These are phyloP conservation scores for Aureobasidium melanogenum DNA, from an alignment of 2,329 filamentous ascomycete genomes.

Conservation along the genomic window DNA sequence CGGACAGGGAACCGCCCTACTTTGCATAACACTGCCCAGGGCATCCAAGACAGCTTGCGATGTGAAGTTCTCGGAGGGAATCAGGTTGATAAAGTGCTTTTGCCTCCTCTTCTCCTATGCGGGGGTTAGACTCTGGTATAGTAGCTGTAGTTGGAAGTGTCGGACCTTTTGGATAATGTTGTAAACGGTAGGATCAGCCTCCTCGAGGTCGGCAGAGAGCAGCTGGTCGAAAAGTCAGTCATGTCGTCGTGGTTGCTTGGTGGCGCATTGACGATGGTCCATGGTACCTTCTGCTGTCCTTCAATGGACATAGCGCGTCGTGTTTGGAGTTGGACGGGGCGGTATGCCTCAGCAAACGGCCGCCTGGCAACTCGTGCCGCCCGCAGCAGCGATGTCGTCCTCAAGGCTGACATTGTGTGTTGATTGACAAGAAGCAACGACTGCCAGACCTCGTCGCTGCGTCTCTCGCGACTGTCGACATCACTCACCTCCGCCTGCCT, in stretches of 20 bases:
- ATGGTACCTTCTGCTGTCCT: conserved; percentile 38
- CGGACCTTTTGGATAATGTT: conserved; percentile 83
- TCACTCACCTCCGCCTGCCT: background rate
- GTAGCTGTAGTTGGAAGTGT: background rate
- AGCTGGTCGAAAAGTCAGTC: conserved; percentile 46
- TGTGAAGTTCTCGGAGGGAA: conserved; percentile 92
- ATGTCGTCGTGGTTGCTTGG: background rate
- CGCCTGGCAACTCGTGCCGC: conserved; percentile 26
- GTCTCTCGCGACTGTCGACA: background rate
- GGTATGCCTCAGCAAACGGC: conserved; percentile 21
- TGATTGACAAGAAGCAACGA: conserved; percentile 14
- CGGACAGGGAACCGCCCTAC: conserved; percentile 39
- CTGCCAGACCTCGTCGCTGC: background rate
- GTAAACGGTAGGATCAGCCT: conserved; percentile 79
- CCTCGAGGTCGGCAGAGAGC: conserved; percentile 66
- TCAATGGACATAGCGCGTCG: conserved; percentile 36
- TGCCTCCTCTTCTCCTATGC: conserved; percentile 84
- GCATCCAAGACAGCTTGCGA: conserved; percentile 88
- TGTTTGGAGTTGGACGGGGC: conserved; percentile 23
- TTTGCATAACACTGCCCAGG: conserved; percentile 90
- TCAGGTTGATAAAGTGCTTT: conserved; percentile 97
- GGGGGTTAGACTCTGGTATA: conserved; percentile 9
- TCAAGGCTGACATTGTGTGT: conserved; percentile 33
- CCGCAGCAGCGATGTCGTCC: conserved; percentile 27
- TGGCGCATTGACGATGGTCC: background rate